Evolutionary conservation across 805 yeast genomes (phyloP).

Genomic region (Ogataea dorogensis): DNA sequence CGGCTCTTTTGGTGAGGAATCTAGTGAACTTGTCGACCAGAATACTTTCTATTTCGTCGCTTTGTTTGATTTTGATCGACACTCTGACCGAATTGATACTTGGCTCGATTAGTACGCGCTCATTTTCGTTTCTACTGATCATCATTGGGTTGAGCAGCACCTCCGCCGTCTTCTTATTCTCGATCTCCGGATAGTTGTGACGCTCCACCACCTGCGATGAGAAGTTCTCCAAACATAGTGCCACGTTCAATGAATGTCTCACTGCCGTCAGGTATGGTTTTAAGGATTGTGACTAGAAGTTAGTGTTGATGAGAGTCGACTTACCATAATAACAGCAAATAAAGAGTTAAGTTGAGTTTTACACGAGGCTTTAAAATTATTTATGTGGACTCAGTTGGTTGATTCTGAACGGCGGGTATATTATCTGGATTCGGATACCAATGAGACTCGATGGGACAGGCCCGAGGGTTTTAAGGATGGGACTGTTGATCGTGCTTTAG

Average conservation of each 20-base stretch:
- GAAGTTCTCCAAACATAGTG: constrained; percentile 87
- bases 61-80: constrained; percentile 90
- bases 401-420: constrained; percentile 69
- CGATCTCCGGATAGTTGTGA: constrained; percentile 96
- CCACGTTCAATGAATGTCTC: constrained; percentile 88
- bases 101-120: constrained; percentile 88
- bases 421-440: constrained; percentile 64
- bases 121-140: constrained; percentile 91
- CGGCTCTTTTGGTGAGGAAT: constrained; percentile 93
- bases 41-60: constrained; percentile 94
- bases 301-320: not conserved
- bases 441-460: constrained; percentile 77
- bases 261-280: constrained; percentile 95
- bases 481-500: constrained; percentile 42
- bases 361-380: too few species aligned
- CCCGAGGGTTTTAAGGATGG: constrained; percentile 52
- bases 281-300: constrained; percentile 83
- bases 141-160: constrained; percentile 84
- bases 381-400: constrained; percentile 60
- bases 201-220: constrained; percentile 95
- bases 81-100: constrained; percentile 90
- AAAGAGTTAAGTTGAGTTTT: too few species aligned
- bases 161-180: constrained; percentile 78
- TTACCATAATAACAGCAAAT: constrained; percentile 11
- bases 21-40: constrained; percentile 93